Percentiles rank a stretch among this genome's conserved stretches.
phyloP scores from a whole-genome alignment of 306 rosid genomes.

The Malus sieversii region DNA sequence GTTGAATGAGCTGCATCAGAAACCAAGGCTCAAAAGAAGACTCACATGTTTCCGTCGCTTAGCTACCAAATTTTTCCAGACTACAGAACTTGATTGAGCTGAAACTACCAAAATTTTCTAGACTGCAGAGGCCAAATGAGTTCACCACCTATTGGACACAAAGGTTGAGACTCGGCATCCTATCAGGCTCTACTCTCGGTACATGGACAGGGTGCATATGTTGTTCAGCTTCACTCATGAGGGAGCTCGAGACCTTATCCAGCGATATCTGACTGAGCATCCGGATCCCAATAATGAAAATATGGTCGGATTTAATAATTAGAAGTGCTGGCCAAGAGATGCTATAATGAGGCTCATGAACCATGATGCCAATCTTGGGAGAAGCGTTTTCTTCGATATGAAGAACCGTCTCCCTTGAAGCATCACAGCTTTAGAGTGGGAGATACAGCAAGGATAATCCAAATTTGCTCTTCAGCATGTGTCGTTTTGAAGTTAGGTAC shows the following conservation, averaged over 20 bases:
- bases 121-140: slow-evolving; percentile 94
- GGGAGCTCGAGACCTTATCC: slow-evolving; percentile 96
- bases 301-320: slow-evolving; percentile 97
- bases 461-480: slow-evolving; percentile 97
- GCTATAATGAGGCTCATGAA: slow-evolving; percentile 99
- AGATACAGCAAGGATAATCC: slow-evolving; percentile 99
- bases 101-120: slow-evolving; percentile 82
- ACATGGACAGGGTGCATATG: slow-evolving; percentile 89
- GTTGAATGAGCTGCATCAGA: slow-evolving; percentile 94
- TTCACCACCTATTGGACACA: slow-evolving; percentile 89
- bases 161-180: slow-evolving; percentile 98
- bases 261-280: slow-evolving; percentile 93
- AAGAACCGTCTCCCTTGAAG: slow-evolving; percentile 97
- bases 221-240: slow-evolving; percentile 93
- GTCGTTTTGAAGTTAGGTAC: slow-evolving; percentile 93
- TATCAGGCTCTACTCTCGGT: slow-evolving; percentile 85
- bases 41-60: slow-evolving; percentile 81
- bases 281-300: slow-evolving; percentile 99
- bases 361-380: slow-evolving; percentile 97
- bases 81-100: slow-evolving; percentile 72
- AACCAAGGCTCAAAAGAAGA: slow-evolving; percentile 95
- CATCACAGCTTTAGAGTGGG: slow-evolving; percentile 96
- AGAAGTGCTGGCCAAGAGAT: slow-evolving; percentile 99
- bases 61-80: slow-evolving; percentile 97
- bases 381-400: slow-evolving; percentile 99